These are phyloP conservation scores for Conidiobolus incongruus DNA, from an alignment of 371 early-diverging fungal genomes.

Conservation along the genomic window DNA sequence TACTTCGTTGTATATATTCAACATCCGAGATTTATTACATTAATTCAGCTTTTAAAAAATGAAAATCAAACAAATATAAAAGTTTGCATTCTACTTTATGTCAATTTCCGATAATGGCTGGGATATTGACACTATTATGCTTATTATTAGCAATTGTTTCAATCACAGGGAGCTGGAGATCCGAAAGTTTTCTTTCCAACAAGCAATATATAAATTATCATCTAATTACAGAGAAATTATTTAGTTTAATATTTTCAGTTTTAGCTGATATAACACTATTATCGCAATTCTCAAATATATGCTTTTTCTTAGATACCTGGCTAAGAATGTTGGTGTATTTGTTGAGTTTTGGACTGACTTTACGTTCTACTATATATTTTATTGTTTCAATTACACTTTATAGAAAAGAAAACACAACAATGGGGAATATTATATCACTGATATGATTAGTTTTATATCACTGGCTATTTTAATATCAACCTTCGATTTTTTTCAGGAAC, in stretches of 20 bases:
- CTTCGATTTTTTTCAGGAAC: constrained; percentile 1
- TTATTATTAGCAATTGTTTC: neutral
- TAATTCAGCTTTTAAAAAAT: too few relatives aligned
- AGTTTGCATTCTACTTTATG: too few relatives aligned
- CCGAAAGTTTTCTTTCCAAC: neutral
- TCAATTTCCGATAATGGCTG: constrained; percentile 2
- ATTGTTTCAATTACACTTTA: neutral
- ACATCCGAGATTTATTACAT: too few relatives aligned
- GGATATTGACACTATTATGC: neutral
- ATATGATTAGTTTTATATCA: neutral
- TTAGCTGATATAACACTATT: neutral
- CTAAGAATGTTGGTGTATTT: neutral
- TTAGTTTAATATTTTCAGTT: neutral
- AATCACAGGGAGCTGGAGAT: constrained; percentile 1
- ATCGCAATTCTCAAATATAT: neutral
- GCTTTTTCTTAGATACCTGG: constrained; percentile 1
- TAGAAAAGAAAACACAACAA: neutral
- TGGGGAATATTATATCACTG: neutral
- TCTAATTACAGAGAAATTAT: neutral
- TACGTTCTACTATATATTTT: neutral
- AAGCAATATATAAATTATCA: neutral
- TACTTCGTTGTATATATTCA: too few relatives aligned
- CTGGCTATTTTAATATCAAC: neutral
- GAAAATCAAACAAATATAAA: too few relatives aligned
- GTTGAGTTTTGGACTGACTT: neutral